phyloP scores from a whole-genome alignment of 2,329 filamentous ascomycete species.

The Orbilia brochopaga region DNA sequence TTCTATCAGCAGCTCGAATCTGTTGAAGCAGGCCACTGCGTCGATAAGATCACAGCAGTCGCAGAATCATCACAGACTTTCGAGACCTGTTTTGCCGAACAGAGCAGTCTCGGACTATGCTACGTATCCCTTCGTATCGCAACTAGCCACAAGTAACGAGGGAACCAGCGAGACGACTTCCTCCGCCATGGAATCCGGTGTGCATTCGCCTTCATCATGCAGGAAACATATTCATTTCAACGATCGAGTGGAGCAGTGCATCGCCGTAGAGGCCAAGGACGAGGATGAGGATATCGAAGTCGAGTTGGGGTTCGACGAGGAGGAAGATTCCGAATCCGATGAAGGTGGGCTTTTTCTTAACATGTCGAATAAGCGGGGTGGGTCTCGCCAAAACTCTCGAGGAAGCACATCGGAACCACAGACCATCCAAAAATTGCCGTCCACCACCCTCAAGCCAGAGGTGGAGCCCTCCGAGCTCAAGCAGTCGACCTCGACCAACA shows the following conservation, averaged over 20 bases:
- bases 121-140: slow-evolving; percentile 69
- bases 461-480: slow-evolving; percentile 74
- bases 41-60: slow-evolving; percentile 82
- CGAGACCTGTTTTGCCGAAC: slow-evolving; percentile 65
- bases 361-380: slow-evolving; percentile 67
- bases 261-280: slow-evolving; percentile 85
- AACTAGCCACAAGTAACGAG: slow-evolving; percentile 66
- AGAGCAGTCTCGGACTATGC: slow-evolving; percentile 73
- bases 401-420: slow-evolving; percentile 69
- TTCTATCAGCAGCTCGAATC: slow-evolving; percentile 83
- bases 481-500: slow-evolving; percentile 63
- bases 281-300: slow-evolving; percentile 71
- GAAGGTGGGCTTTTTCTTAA: slow-evolving; percentile 78
- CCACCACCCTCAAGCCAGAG: slow-evolving; percentile 84
- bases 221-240: slow-evolving; percentile 94
- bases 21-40: slow-evolving; percentile 86
- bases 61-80: slow-evolving; percentile 61
- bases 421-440: slow-evolving; percentile 85
- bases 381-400: slow-evolving; percentile 65
- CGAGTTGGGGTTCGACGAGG: slow-evolving; percentile 62
- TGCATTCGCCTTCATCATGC: slow-evolving; percentile 66
- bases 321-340: slow-evolving; percentile 62
- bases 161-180: slow-evolving; percentile 71
- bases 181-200: slow-evolving; percentile 70
- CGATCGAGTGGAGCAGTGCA: slow-evolving; percentile 93